phyloP scores from a whole-genome alignment of 2,329 filamentous ascomycete genomes.

The Fusarium luffae region DNA sequence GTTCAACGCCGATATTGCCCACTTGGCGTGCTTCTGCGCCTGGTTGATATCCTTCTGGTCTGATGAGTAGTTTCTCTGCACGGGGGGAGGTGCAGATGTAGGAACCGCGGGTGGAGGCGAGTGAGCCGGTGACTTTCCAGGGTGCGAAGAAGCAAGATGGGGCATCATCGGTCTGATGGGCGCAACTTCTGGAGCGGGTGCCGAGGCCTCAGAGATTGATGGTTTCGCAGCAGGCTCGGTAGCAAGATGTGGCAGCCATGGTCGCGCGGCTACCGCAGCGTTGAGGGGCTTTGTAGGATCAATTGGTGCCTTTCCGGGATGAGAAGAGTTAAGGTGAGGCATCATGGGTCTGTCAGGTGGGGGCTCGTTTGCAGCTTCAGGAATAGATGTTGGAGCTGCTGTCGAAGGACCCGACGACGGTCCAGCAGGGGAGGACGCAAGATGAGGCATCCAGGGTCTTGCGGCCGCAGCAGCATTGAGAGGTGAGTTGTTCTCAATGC shows the following conservation, averaged over 20 bases:
- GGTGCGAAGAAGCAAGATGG: conserved; percentile 33
- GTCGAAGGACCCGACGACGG: neutral
- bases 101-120: conserved; percentile 22
- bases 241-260: conserved; percentile 1
- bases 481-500: neutral
- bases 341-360: neutral
- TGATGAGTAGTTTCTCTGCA: conserved; percentile 24
- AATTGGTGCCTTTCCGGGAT: neutral
- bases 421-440: neutral
- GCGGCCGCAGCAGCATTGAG: neutral
- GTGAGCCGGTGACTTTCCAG: conserved; percentile 24
- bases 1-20: conserved; percentile 95
- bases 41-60: conserved; percentile 72
- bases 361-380: neutral
- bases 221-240: neutral
- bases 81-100: conserved; percentile 16
- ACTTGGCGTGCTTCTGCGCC: conserved; percentile 95
- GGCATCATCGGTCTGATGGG: conserved; percentile 28
- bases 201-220: neutral
- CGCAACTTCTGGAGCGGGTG: neutral
- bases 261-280: neutral
- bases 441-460: neutral
- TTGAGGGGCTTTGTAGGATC: neutral
- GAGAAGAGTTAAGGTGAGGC: neutral
- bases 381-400: neutral